phyloP scores from a whole-genome alignment of 2,329 filamentous ascomycete genomes.

The Hirsutella thompsonii region DNA sequence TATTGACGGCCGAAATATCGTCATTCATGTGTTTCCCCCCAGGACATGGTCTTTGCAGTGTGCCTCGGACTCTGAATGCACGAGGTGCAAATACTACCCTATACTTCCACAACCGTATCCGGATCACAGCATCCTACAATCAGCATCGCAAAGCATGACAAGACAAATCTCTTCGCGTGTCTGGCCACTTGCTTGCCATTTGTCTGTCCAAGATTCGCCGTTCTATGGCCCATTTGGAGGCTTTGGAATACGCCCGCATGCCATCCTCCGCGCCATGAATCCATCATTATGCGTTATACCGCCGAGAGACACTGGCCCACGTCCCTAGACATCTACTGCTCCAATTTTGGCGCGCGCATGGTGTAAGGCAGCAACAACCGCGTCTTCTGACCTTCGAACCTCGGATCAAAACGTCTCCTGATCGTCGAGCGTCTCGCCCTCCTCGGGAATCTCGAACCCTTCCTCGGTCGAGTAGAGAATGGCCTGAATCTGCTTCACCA shows the following conservation, averaged over 20 bases:
- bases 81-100: no score
- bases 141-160: no score
- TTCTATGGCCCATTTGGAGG: not conserved
- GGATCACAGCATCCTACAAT: no score
- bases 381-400: not conserved
- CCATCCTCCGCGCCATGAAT: not conserved
- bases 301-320: not conserved
- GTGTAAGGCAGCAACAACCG: not conserved
- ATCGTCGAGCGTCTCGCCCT: slow-evolving; percentile 58
- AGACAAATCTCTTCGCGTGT: no score
- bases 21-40: no score
- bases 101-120: no score
- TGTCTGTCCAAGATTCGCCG: not conserved
- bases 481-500: slow-evolving; percentile 91
- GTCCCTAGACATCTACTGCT: not conserved
- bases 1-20: no score
- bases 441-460: slow-evolving; percentile 79
- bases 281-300: slow-evolving; percentile 3
- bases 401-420: slow-evolving; percentile 61
- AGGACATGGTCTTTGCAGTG: no score
- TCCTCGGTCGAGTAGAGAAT: slow-evolving; percentile 97
- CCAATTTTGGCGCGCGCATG: not conserved
- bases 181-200: not conserved
- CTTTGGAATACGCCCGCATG: not conserved
- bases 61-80: no score